A percentile compares a stretch with the other conserved stretches of the same genome.
Evolutionary conservation across 305 asterid genomes (phyloP).

Genomic region (Fraxinus albicans): DNA sequence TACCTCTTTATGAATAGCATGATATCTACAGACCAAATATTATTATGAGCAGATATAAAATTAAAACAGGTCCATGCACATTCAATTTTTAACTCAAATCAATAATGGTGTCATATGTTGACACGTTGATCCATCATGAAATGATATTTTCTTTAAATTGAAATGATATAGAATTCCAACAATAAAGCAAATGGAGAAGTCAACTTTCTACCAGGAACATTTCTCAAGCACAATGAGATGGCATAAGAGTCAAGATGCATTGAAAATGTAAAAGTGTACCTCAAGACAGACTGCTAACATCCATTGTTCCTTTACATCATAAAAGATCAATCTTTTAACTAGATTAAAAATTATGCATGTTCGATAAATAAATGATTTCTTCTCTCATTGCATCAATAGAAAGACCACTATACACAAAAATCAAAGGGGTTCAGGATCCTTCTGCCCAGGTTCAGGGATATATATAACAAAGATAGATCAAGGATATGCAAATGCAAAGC

Average conservation of each 20-base stretch:
- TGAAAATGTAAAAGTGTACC: not conserved
- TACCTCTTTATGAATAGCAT: slow-evolving; percentile 78
- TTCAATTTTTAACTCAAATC: not conserved
- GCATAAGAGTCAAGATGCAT: not conserved
- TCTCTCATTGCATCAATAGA: not conserved
- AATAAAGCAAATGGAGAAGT: slow-evolving; percentile 4
- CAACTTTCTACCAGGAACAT: slow-evolving; percentile 1
- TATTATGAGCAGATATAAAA: slow-evolving; percentile 6
- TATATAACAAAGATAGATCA: not conserved
- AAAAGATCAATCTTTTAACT: not conserved
- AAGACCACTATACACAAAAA: not conserved
- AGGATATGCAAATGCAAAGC: not conserved
- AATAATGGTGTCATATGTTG: slow-evolving; percentile 4
- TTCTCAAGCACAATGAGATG: not conserved
- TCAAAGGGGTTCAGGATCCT: not conserved
- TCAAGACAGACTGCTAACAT: slow-evolving; percentile 2
- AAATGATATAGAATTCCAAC: not conserved
- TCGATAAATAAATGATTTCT: not conserved
- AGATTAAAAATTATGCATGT: slow-evolving; percentile 1
- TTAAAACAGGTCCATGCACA: not conserved
- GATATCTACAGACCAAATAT: slow-evolving; percentile 49
- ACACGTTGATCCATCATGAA: not conserved
- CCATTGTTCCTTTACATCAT: not conserved
- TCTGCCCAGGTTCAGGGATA: slow-evolving; percentile 1
- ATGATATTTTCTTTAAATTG: not conserved